phyloP scores from a whole-genome alignment of 495 filamentous ascomycete genomes.

The Aspergillus diversus region DNA sequence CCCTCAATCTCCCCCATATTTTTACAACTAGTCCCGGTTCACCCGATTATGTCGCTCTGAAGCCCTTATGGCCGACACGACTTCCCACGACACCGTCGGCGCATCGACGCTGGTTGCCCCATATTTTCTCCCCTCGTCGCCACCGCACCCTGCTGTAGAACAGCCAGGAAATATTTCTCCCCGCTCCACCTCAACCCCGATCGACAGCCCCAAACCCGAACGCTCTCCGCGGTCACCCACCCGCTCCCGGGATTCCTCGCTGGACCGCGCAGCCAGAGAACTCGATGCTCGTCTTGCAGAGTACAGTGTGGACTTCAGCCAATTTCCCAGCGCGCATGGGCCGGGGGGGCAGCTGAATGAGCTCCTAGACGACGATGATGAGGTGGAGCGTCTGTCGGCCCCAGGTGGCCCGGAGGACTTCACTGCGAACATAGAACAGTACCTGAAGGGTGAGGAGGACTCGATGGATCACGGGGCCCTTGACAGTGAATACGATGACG shows the following conservation, averaged over 20 bases:
- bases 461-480: constrained; percentile 30
- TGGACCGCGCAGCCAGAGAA: constrained; percentile 34
- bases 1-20: background rate
- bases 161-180: constrained; percentile 28
- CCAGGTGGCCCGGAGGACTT: constrained; percentile 58
- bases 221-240: constrained; percentile 26
- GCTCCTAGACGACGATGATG: constrained; percentile 33
- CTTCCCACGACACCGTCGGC: constrained; percentile 51
- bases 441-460: constrained; percentile 46
- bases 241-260: constrained; percentile 28
- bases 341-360: constrained; percentile 37
- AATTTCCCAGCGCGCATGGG: constrained; percentile 46
- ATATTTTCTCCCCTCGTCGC: constrained; percentile 44
- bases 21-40: background rate
- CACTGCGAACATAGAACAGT: constrained; percentile 53
- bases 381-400: constrained; percentile 44
- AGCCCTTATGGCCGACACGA: constrained; percentile 43
- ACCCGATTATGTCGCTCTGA: constrained; percentile 8
- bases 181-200: constrained; percentile 30
- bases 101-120: constrained; percentile 48
- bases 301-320: constrained; percentile 52
- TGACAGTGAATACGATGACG: constrained; percentile 23
- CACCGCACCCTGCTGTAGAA: constrained; percentile 29
- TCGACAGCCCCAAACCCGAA: constrained; percentile 26
- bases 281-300: constrained; percentile 50